These are phyloP conservation scores for Cynanchum wilfordii DNA, from an alignment of 257 asterid species.

Conservation along the genomic window DNA sequence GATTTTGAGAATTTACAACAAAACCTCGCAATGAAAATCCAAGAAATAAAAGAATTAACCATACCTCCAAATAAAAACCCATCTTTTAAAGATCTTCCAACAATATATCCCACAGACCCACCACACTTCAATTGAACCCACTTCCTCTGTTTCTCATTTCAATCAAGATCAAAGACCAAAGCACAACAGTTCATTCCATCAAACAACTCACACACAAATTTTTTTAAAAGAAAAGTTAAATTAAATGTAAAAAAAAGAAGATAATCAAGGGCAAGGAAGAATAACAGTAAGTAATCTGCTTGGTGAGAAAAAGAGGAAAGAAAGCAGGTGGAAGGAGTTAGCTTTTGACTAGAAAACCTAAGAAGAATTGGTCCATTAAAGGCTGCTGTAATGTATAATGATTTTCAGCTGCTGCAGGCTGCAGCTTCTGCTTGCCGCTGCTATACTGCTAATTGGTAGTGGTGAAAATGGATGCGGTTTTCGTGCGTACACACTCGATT, in stretches of 20 bases:
- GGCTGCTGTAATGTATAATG: constrained; percentile 3
- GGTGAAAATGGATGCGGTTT: background rate
- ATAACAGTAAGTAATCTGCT: background rate
- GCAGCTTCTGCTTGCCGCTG: background rate
- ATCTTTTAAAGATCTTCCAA: constrained; percentile 20
- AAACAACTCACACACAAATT: background rate
- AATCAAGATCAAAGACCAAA: background rate
- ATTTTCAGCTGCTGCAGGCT: background rate
- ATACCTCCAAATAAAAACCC: constrained; percentile 25
- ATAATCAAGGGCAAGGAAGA: background rate
- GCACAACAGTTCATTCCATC: background rate
- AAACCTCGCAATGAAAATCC: constrained; percentile 28
- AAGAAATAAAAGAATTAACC: constrained; percentile 25
- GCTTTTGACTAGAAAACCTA: constrained; percentile 12
- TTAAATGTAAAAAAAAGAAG: background rate
- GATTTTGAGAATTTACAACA: constrained; percentile 33
- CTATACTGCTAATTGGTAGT: background rate
- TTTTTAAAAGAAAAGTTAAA: background rate
- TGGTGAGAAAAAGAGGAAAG: background rate
- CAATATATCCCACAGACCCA: background rate
- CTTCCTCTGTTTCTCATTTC: background rate
- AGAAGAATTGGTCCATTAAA: constrained; percentile 17
- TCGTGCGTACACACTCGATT: background rate
- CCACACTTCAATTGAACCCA: background rate
- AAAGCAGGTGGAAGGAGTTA: background rate